These are phyloP conservation scores for Polyporus arcularius DNA, from an alignment of 768 basidiomycete genomes.

Conservation along the genomic window DNA sequence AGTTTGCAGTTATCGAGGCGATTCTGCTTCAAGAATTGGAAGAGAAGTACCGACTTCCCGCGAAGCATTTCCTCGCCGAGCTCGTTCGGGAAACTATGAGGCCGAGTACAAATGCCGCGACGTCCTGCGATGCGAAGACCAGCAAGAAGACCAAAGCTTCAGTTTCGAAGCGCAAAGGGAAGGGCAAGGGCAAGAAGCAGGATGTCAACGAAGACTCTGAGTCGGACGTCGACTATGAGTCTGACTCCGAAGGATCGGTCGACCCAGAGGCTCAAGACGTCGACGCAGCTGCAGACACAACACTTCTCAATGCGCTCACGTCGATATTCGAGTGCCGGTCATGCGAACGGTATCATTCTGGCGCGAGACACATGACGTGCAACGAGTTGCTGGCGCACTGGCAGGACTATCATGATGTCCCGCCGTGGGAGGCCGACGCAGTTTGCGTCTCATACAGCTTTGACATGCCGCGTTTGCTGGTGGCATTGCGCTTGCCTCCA, in stretches of 20 bases:
- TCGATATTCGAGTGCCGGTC: neutral
- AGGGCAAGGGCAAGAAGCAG: neutral
- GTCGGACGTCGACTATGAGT: neutral
- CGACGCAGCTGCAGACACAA: neutral
- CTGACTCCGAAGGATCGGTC: neutral
- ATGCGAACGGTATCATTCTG: neutral
- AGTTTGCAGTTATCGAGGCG: neutral
- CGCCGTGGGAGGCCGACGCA: too few relatives aligned
- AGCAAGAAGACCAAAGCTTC: neutral
- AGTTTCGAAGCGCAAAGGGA: neutral
- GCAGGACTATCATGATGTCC: neutral
- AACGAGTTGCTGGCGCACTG: neutral
- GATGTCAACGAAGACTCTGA: neutral
- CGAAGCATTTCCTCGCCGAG: neutral
- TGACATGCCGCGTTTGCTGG: too few relatives aligned
- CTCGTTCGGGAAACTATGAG: neutral
- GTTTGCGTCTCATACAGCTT: too few relatives aligned
- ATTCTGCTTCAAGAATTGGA: neutral
- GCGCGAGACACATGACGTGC: neutral
- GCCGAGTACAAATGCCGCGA: neutral
- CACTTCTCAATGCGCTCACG: neutral
- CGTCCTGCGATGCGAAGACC: neutral
- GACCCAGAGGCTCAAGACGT: neutral
- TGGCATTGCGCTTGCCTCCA: too few relatives aligned
- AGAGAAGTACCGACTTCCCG: neutral